A percentile compares a stretch with the other conserved stretches of the same genome.
Conservation (phyloP, 129 eudicot genomes). For the Flaveria robusta region DNA sequence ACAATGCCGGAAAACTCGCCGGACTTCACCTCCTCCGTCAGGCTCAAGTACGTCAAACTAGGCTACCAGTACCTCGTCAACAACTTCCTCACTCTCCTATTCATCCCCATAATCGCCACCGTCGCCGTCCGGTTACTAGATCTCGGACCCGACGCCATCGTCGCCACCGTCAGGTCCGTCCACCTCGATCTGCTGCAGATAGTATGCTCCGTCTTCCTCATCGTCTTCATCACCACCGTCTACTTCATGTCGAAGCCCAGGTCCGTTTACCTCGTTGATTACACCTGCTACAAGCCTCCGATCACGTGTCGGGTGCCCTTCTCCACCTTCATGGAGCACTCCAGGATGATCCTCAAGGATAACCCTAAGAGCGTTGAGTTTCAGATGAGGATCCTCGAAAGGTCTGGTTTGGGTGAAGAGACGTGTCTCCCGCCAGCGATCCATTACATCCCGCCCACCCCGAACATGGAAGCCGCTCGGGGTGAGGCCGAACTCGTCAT, state of each 20-base stretch:
- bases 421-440: constrained; percentile 65
- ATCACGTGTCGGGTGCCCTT: constrained; percentile 52
- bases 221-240: constrained; percentile 44
- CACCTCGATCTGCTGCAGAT: constrained; percentile 31
- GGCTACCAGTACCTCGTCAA: constrained; percentile 43
- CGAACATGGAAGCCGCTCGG: constrained; percentile 60
- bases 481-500: constrained; percentile 60
- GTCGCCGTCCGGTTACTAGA: constrained; percentile 22
- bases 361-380: constrained; percentile 64
- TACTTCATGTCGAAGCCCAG: constrained; percentile 58
- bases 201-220: constrained; percentile 27
- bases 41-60: constrained; percentile 47
- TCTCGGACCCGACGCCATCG: constrained; percentile 35
- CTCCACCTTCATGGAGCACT: constrained; percentile 71
- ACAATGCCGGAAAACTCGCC: constrained; percentile 42
- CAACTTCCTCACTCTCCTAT: constrained; percentile 30
- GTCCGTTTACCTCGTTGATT: constrained; percentile 56
- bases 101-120: constrained; percentile 37
- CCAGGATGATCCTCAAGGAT: constrained; percentile 41
- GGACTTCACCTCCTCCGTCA: constrained; percentile 30
- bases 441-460: constrained; percentile 62
- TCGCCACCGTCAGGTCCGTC: constrained; percentile 20
- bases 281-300: constrained; percentile 55
- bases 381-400: constrained; percentile 68
- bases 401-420: constrained; percentile 72